Evolutionary conservation across 2,329 filamentous ascomycete species (phyloP).

Genomic region (Aspergillus sp.): DNA sequence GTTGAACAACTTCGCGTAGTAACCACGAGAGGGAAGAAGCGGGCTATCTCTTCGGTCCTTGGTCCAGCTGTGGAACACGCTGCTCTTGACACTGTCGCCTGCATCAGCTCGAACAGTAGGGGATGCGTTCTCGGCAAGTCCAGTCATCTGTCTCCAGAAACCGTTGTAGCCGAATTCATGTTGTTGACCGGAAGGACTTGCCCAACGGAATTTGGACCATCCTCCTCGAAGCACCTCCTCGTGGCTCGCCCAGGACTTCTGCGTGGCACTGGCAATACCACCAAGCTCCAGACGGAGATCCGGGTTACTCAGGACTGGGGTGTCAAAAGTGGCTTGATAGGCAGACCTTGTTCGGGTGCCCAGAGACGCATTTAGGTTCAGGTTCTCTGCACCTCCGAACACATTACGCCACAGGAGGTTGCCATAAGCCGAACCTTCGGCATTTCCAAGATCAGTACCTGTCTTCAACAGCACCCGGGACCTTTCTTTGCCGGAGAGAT

Average conservation of each 20-base stretch:
- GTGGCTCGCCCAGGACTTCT: constrained; percentile 92
- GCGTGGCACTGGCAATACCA: constrained; percentile 76
- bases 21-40: constrained; percentile 79
- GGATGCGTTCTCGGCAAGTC: constrained; percentile 72
- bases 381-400: constrained; percentile 87
- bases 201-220: constrained; percentile 74
- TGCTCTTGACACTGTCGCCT: constrained; percentile 88
- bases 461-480: constrained; percentile 86
- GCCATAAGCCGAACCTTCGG: constrained; percentile 90
- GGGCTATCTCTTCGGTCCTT: constrained; percentile 81
- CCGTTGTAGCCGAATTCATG: constrained; percentile 81
- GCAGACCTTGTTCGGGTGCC: constrained; percentile 90
- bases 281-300: constrained; percentile 78
- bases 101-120: constrained; percentile 81
- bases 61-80: constrained; percentile 77
- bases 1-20: constrained; percentile 73
- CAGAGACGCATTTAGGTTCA: constrained; percentile 82
- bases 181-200: constrained; percentile 63
- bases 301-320: constrained; percentile 81
- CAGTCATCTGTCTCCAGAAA: constrained; percentile 86
- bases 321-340: constrained; percentile 82
- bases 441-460: constrained; percentile 89
- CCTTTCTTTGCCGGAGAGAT: constrained; percentile 75
- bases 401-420: constrained; percentile 87
- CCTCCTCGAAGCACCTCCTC: constrained; percentile 84